Evolutionary conservation across 441 rosid genomes (phyloP), one percentile per base, ranked within the genome.

Genomic region (Euphorbia schlechtendalii): DNA sequence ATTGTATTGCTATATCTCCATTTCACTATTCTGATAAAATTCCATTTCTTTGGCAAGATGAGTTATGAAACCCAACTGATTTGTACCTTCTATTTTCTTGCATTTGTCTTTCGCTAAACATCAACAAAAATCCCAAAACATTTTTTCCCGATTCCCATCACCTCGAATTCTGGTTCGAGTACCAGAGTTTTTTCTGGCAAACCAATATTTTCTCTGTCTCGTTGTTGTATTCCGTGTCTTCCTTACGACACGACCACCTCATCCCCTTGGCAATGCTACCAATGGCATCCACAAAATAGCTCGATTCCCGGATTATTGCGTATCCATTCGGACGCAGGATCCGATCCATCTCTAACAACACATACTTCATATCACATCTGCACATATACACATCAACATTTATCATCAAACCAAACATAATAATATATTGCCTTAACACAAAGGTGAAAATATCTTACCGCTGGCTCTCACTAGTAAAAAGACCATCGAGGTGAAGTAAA

Each of bases 111-210:
- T 38, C 8, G 49, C 49, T 43, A 43, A n/a, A 43, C n/a, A 43
- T 38, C 41, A 38, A 1, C 41, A 8, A 8, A 38, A 38, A 32
- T 7, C 36, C 36, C 4, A 32, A 32, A 2, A 32, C 36, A 7
- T 32, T 2, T 32, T 32, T 53, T 22, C 11, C 12, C 15, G 0
- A 12, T 22, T 49, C 60, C 27, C 41, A 43, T 77, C 78, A 81
- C 61, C 87, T 77, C 52, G 78, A 76, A 63, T 63, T 72, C 74
- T 73, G 71, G 68, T 73, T 77, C 28, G 89, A 80, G 69, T 84
- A 82, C 96, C 97, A 90, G 32, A 90, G 91, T 56, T 86, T 88
- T 77, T 93, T 93, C 79, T 90, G 93, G 85, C 99, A 93, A 65
- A 90, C 56, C 79, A 93, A 61, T 59, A 93, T 22, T 78, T 84